These are phyloP conservation scores for Pyricularia sp. DNA, from an alignment of 2,329 filamentous ascomycete species.

Conservation along the genomic window DNA sequence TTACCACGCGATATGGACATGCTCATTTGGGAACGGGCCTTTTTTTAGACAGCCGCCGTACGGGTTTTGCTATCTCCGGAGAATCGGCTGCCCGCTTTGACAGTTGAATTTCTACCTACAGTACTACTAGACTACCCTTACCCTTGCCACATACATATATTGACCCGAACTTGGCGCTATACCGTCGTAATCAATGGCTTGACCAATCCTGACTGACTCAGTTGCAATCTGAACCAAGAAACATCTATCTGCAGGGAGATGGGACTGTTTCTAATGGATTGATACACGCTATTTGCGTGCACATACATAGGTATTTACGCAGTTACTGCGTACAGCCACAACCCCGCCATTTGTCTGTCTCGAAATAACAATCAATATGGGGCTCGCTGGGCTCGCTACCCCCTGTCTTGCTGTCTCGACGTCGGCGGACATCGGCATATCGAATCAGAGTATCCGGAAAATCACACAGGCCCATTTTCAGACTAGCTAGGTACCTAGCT, in stretches of 20 bases:
- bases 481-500: no score
- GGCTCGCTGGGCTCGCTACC: background rate
- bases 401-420: background rate
- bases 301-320: background rate
- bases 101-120: background rate
- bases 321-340: background rate
- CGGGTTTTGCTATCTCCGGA: background rate
- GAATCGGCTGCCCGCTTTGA: background rate
- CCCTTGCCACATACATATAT: background rate
- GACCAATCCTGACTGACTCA: background rate
- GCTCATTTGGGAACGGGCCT: background rate
- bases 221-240: background rate
- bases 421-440: background rate
- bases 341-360: background rate
- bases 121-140: no score
- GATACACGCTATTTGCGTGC: background rate
- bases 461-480: background rate
- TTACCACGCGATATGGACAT: background rate
- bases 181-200: background rate
- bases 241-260: background rate
- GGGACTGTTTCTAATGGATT: background rate
- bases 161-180: background rate
- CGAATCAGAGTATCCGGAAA: background rate
- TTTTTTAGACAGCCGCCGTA: background rate
- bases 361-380: background rate